A percentile compares a stretch with the other conserved stretches of the same genome.
These are phyloP conservation scores for Backusella morwellensis DNA, from an alignment of 192 early-diverging fungal genomes.

Conservation along the genomic window DNA sequence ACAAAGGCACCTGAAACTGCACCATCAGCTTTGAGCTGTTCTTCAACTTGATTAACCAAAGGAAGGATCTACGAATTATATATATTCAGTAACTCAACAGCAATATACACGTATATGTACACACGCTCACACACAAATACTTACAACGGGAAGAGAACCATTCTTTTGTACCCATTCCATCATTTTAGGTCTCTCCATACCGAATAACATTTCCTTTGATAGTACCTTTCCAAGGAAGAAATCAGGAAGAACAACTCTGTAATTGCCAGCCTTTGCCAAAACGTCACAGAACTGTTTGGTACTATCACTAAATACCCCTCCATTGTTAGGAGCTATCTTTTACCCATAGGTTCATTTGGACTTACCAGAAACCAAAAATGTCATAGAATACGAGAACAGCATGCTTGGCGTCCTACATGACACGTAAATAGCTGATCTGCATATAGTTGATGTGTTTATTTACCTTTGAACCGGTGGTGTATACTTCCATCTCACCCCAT, in stretches of 20 bases:
- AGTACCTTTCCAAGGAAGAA: conserved; percentile 51
- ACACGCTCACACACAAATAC: too few relatives aligned
- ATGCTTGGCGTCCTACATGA: background rate
- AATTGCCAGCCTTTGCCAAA: conserved; percentile 45
- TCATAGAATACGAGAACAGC: background rate
- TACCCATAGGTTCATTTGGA: background rate
- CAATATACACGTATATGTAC: background rate
- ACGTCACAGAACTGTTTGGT: conserved; percentile 62
- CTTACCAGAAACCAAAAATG: background rate
- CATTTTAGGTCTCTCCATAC: conserved; percentile 34
- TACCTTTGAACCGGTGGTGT: conserved; percentile 21
- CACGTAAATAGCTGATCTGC: background rate
- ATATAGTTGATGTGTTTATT: background rate
- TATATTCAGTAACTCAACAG: background rate
- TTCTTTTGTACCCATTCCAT: conserved; percentile 20
- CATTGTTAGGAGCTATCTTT: background rate
- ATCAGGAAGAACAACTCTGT: conserved; percentile 62
- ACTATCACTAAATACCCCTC: conserved; percentile 33
- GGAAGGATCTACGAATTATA: background rate
- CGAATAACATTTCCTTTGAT: conserved; percentile 30
- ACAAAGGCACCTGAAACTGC: conserved; percentile 49
- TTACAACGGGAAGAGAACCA: background rate
- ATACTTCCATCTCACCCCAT: conserved; percentile 22
- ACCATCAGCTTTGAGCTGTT: conserved; percentile 42
- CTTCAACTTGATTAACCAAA: background rate